Base-by-base conservation (phyloP, 2,329 filamentous ascomycete genomes). In the Exophiala dermatitidis region DNA sequence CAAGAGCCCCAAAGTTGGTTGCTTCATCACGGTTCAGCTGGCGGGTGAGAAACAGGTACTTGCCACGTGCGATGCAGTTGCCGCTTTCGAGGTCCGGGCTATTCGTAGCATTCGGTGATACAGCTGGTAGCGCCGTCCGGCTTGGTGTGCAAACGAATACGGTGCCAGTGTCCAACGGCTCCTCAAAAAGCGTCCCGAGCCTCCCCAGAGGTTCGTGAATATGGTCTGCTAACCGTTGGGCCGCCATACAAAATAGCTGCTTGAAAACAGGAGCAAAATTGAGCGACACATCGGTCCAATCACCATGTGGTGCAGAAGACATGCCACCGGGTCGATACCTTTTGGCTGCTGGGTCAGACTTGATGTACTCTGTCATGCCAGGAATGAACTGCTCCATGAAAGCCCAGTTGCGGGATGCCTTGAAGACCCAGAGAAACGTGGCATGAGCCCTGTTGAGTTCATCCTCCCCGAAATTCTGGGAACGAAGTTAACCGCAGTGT, bases 351-450 rank as follows among this genome's bases (percentile, higher is more conserved):
- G 57, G 80, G 65, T 66, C 75, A 60, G 61, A 69, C 41, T 77
- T 71, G n/a, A 95, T 69, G 60, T 93, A 87, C 37, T 75, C 76
- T 50, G 78, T 78, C 85, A 95, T 95, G 40, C 79, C 79, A 4
- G 80, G 79, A 28, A 94, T 75, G 3, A 93, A 73, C 42, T 82
- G 79, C 50, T 76, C 76, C 29, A 95, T 77, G 38, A 81, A 78
- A 5, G 71, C 66, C 90, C 90, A 95, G 67, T 90, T 85, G 54
- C 83, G 79, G 4, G 86, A 88, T 2, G 88, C 86, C 52, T 86
- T 81, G 65, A 87, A 94, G 64, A 93, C 84, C 90, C 90, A 95
- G 46, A 90, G 82, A 68, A 93, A 95, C 1, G 90, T 81, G 0
- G 86, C 81, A 65, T 95, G 88, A 0, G 81, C 80, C 28, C 83